A percentile compares a stretch with the other conserved stretches of the same genome.
Evolutionary conservation across 177 flowering plant genomes (phyloP).

Genomic region (Vitis hybrid): DNA sequence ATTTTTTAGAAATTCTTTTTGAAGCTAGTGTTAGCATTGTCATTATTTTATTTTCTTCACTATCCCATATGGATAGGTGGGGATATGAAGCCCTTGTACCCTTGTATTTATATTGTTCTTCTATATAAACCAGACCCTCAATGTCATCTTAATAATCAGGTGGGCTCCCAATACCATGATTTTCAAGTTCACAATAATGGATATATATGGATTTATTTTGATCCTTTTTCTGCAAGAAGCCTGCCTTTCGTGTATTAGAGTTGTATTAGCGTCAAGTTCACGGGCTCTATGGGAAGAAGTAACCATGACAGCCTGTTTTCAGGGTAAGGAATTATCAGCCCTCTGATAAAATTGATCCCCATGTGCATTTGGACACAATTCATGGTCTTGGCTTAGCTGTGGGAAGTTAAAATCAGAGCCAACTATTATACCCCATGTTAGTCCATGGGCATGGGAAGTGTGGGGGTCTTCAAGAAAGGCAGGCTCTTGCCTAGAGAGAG

Average conservation of each 20-base stretch:
- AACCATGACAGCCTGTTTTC: background rate
- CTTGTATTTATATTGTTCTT: background rate
- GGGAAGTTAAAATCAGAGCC: background rate
- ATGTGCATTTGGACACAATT: background rate
- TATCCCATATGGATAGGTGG: no score
- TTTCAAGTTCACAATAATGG: background rate
- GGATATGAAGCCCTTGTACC: background rate
- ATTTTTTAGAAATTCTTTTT: no score
- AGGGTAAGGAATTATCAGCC: background rate
- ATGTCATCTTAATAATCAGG: background rate
- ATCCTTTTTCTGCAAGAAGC: background rate
- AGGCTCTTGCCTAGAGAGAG: constrained; percentile 23
- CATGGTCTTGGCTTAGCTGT: background rate
- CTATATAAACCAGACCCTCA: background rate
- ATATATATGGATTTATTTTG: background rate
- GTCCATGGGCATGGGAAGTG: background rate
- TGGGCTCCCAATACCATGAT: background rate
- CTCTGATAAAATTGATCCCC: background rate
- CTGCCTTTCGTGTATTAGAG: background rate
- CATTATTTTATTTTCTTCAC: no score
- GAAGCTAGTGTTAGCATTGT: no score
- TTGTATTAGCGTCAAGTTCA: background rate
- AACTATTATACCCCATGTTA: background rate
- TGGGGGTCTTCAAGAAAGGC: constrained; percentile 11
- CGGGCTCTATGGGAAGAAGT: background rate